These are phyloP conservation scores for Allium fistulosum DNA, from an alignment of 106 monocot genomes.

Conservation along the genomic window DNA sequence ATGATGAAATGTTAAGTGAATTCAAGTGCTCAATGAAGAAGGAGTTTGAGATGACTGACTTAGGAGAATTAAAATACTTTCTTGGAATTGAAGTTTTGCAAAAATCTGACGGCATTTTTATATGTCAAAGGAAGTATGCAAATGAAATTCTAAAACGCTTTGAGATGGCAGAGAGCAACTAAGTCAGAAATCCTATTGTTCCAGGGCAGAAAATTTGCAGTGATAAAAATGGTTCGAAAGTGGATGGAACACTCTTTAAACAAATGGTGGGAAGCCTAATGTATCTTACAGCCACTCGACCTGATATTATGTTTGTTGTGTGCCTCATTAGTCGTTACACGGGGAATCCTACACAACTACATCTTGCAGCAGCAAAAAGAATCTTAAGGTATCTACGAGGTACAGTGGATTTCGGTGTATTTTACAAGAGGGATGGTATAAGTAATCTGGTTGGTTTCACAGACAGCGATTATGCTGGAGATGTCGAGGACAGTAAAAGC, in stretches of 20 bases:
- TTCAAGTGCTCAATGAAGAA: not conserved
- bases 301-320: not conserved
- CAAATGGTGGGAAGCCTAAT: not conserved
- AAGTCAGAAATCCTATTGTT: not conserved
- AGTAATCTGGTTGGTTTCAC: not conserved
- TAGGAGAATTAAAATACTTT: too few relatives aligned
- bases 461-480: not conserved
- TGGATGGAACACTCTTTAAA: not conserved
- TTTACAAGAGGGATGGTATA: not conserved
- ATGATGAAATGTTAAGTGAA: not conserved
- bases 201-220: not conserved
- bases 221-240: not conserved
- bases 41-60: too few relatives aligned
- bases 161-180: not conserved
- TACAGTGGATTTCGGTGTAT: not conserved
- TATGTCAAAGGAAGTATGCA: not conserved
- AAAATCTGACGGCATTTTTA: not conserved
- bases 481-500: too few relatives aligned
- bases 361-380: not conserved
- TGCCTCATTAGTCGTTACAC: not conserved
- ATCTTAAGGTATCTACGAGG: not conserved
- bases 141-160: not conserved
- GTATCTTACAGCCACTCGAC: not conserved
- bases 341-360: not conserved
- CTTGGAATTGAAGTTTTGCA: not conserved